Evolutionary conservation across 2,329 filamentous ascomycete species (phyloP).

Genomic region (Penicillium palitans): DNA sequence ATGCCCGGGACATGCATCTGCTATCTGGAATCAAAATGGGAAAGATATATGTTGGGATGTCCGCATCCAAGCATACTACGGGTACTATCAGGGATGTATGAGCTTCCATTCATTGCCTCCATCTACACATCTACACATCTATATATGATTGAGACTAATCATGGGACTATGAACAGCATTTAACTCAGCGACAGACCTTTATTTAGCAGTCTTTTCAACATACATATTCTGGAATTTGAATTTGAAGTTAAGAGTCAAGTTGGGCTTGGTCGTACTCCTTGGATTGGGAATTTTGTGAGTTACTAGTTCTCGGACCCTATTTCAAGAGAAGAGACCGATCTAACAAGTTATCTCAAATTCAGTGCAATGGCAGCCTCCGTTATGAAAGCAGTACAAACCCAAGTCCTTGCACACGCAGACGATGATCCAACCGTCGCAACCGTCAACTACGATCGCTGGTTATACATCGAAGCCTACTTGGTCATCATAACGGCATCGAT

Average conservation of each 20-base stretch:
- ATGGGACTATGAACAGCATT: constrained; percentile 17
- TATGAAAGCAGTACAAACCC: constrained; percentile 27
- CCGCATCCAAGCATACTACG: constrained; percentile 28
- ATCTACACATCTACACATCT: background rate
- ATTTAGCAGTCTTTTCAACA: constrained; percentile 32
- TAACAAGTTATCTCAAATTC: background rate
- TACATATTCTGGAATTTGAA: constrained; percentile 38
- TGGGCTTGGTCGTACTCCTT: constrained; percentile 31
- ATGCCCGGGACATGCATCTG: constrained; percentile 25
- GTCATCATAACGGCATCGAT: constrained; percentile 36
- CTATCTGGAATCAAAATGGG: constrained; percentile 24
- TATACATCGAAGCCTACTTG: constrained; percentile 32
- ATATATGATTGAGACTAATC: background rate
- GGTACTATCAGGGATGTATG: constrained; percentile 32
- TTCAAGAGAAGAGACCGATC: no score
- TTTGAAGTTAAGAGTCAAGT: constrained; percentile 31
- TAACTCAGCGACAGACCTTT: constrained; percentile 33
- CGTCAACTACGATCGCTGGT: constrained; percentile 30
- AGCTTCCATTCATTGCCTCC: background rate
- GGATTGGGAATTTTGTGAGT: constrained; percentile 36
- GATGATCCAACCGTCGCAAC: constrained; percentile 26
- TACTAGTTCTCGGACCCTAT: fast-evolving
- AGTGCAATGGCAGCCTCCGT: constrained; percentile 32
- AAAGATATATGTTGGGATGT: constrained; percentile 23
- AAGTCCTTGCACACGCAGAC: constrained; percentile 18